Base-by-base conservation (phyloP, 106 monocot genomes). In the Acorus gramineus region DNA sequence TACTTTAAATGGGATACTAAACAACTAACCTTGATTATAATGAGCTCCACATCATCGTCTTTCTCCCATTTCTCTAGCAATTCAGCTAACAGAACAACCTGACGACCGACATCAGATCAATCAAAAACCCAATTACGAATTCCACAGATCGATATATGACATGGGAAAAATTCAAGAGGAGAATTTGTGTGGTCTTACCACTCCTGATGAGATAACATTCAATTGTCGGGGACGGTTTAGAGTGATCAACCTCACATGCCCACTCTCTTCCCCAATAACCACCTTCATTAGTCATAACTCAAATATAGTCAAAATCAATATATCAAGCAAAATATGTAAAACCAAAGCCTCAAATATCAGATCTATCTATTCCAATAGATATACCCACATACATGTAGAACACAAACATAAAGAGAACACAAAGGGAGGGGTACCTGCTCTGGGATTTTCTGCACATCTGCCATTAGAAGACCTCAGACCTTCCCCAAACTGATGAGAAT, bases 171-270 rank as follows among this genome's bases (percentile, higher is more conserved):
- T 4, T 4, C 12, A 8, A 5, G 42, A 49, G 45, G 4, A 66
- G 43, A 2, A 42, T 4, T 13, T 11, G 44, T 13, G 11, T 42
- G 42, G 4, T 6, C 47, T n/a, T 76, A 95, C 94, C 86, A 90
- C 75, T 86, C 65, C 66, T 9, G 69, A 59, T 46, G 84, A 86
- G 65, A 94, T 86, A 53, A 77, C 86, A 76, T 94, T 94, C 67
- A 90, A 70, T 57, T 90, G 89, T 14, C 86, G 86, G 50, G 94
- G 94, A 42, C 86, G 72, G 72, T 90, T 94, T 59, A 94, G 70
- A 46, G 86, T 90, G 50, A 89, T 79, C 63, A 90, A 42, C 62
- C 90, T 74, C 42, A 78, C 82, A 68, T 73, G 68, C 52, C 63
- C 68, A 5, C 55, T 60, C 65, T 95, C 94, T 66, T 86, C 84